Percentiles rank a stretch among this genome's conserved stretches.
Evolutionary conservation across 768 basidiomycete species (phyloP).

Genomic region (Leccinum boreale): DNA sequence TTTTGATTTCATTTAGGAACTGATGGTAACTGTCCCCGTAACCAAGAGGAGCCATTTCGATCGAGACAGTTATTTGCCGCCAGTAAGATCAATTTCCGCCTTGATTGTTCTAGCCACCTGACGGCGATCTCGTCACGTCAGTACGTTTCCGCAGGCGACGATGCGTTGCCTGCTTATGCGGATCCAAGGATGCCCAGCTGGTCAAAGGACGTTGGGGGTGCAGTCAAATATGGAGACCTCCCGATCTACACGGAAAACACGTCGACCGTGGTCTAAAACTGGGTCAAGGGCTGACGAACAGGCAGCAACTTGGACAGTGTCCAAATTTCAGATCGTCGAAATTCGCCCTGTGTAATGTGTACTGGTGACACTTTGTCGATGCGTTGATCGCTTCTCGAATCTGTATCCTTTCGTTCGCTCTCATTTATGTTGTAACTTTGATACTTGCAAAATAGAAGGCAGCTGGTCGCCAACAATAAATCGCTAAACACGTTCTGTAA

Average conservation of each 20-base stretch:
- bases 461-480: neutral
- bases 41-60: slow-evolving; percentile 35
- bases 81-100: slow-evolving; percentile 27
- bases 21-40: slow-evolving; percentile 39
- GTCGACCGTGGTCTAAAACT: slow-evolving; percentile 4
- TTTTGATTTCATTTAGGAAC: slow-evolving; percentile 26
- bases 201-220: slow-evolving; percentile 25
- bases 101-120: neutral
- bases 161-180: slow-evolving; percentile 32
- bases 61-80: slow-evolving; percentile 41
- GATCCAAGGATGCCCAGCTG: slow-evolving; percentile 25
- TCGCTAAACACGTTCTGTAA: neutral
- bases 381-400: slow-evolving; percentile 18
- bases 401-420: neutral
- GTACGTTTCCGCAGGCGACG: slow-evolving; percentile 39
- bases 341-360: neutral
- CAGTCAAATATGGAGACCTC: slow-evolving; percentile 35
- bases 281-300: neutral
- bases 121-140: slow-evolving; percentile 13
- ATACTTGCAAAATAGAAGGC: neutral
- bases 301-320: slow-evolving; percentile 6
- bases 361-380: slow-evolving; percentile 6
- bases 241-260: slow-evolving; percentile 43
- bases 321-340: neutral
- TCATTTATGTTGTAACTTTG: neutral